Base-by-base conservation (phyloP, 2,329 filamentous ascomycete species). In the Microsporum canis region DNA sequence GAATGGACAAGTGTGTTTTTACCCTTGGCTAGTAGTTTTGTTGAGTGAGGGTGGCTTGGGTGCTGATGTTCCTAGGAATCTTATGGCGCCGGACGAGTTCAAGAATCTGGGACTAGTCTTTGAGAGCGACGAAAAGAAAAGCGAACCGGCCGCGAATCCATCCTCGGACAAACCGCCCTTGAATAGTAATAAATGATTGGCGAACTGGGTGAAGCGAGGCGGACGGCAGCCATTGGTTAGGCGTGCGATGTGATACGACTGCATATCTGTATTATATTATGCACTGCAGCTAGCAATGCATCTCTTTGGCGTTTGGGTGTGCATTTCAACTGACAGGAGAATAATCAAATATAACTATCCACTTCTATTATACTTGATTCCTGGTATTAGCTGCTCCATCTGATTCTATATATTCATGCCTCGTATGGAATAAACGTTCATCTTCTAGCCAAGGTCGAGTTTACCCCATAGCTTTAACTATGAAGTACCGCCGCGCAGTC, bases 31-130 rank as follows among this genome's bases (percentile, higher is more conserved):
- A 29, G 17, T 47, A 7, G 5, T n/a, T 29, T 7, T 27, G 5
- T 7, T 23, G 64, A 33, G 10, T 5, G 39, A 6, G 43, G 17
- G 5, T n/a, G 12, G 27, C 3, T 14, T 3, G 8, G n/a, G 31
- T 8, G 3, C 49, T 55, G 49, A 55, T 17, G 31, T 8, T 12
- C 43, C 34, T 68, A 91, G 91, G 67, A 96, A 97, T 71, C 78
- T 99, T 36, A 99, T 99, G 94, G 91, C 91, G 5, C 89, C 84
- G 67, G 94, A 99, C 71, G 89, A 95, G 63, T 94, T 97, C 75
- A 90, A 88, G 74, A 99, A 99, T 71, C 78, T 99, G 45, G 94
- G 94, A 0, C 94, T 95, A 68, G 77, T 79, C 4, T 79, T 82
- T 63, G 80, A 83, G 51, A 73, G 75, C 29, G 65, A 69, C 3